Conservation (phyloP, 352 stramenopile species). For the Globisporangium abappressorium region DNA sequence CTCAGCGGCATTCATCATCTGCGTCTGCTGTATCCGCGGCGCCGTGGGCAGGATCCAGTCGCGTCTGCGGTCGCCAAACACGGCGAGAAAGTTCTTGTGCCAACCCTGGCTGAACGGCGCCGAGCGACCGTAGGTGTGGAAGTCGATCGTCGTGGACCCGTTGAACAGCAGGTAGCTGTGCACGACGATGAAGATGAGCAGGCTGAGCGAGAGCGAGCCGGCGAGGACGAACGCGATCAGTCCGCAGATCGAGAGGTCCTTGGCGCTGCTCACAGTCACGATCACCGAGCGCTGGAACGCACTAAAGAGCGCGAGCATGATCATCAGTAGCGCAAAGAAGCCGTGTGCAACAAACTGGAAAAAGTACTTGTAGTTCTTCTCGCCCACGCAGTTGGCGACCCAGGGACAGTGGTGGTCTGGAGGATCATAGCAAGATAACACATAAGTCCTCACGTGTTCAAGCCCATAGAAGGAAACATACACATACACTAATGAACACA, state of each 20-base stretch:
- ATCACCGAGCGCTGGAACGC: slow-evolving; percentile 38
- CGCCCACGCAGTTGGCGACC: slow-evolving; percentile 86
- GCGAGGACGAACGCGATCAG: slow-evolving; percentile 77
- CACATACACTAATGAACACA: background rate
- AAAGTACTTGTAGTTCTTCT: slow-evolving; percentile 88
- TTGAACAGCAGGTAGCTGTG: slow-evolving; percentile 67
- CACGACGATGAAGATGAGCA: slow-evolving; percentile 69
- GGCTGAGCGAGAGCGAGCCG: slow-evolving; percentile 59
- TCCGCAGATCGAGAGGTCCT: slow-evolving; percentile 38
- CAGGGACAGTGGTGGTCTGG: slow-evolving; percentile 98
- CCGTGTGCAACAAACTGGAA: slow-evolving; percentile 82
- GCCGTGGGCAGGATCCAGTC: slow-evolving; percentile 58
- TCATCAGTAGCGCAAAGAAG: slow-evolving; percentile 62
- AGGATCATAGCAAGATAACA: background rate
- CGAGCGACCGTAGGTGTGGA: slow-evolving; percentile 60
- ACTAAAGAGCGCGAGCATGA: slow-evolving; percentile 49
- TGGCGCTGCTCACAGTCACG: slow-evolving; percentile 23
- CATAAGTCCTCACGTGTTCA: background rate
- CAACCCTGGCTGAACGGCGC: slow-evolving; percentile 72
- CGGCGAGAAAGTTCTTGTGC: slow-evolving; percentile 42
- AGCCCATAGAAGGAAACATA: background rate
- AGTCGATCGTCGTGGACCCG: slow-evolving; percentile 79
- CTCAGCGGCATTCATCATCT: slow-evolving; percentile 39
- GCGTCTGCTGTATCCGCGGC: slow-evolving; percentile 8
- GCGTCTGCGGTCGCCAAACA: slow-evolving; percentile 53